These are phyloP conservation scores for Termitomyces eurrhizus DNA, from an alignment of 768 basidiomycete genomes.

Conservation along the genomic window DNA sequence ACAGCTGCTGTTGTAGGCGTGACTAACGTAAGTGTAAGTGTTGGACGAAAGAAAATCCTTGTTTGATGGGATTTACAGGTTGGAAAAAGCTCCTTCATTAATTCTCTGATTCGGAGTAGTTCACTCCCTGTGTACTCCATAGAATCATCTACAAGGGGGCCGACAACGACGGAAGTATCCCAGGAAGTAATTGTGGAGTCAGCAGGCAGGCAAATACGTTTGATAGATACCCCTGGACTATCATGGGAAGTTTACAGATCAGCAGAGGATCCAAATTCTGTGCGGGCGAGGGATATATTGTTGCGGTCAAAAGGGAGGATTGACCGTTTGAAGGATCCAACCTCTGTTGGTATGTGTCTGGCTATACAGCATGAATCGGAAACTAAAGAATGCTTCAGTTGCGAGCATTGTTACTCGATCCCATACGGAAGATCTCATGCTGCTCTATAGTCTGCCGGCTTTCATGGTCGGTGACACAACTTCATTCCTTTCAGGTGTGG, in stretches of 20 bases:
- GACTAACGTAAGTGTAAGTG: constrained; percentile 56
- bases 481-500: constrained; percentile 74
- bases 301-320: constrained; percentile 76
- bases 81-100: constrained; percentile 84
- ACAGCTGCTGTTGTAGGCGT: constrained; percentile 80
- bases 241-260: constrained; percentile 43
- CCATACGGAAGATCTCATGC: constrained; percentile 79
- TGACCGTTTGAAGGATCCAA: constrained; percentile 80
- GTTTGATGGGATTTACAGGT: constrained; percentile 34
- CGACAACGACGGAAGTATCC: constrained; percentile 69
- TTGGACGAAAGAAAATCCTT: background rate
- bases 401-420: constrained; percentile 65
- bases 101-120: constrained; percentile 59
- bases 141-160: constrained; percentile 46
- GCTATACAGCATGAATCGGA: constrained; percentile 5
- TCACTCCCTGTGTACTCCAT: constrained; percentile 59
- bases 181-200: constrained; percentile 55
- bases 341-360: constrained; percentile 56
- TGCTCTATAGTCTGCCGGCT: constrained; percentile 81
- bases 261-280: constrained; percentile 32
- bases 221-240: constrained; percentile 91
- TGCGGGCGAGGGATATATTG: constrained; percentile 69
- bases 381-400: constrained; percentile 37
- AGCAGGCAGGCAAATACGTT: constrained; percentile 46
- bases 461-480: constrained; percentile 64